Evolutionary conservation across 345 rosid genomes (phyloP).

Genomic region (Hibiscus trionum): DNA sequence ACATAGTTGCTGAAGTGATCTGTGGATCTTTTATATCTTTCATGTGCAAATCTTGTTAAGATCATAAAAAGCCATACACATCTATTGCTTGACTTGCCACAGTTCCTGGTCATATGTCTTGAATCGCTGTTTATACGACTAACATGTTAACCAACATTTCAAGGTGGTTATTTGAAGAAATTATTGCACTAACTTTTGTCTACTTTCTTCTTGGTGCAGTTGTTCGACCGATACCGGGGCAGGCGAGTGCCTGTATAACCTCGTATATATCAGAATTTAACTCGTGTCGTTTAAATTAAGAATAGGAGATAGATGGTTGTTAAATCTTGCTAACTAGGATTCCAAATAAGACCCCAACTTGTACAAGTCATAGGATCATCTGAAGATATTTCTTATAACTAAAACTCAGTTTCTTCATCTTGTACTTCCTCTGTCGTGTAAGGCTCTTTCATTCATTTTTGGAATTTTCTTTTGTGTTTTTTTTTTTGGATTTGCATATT

Average conservation of each 20-base stretch:
- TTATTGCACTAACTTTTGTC: constrained; percentile 2
- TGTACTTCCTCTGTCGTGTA: not conserved
- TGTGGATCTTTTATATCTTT: not conserved
- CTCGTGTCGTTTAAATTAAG: not conserved
- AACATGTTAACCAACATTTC: no score
- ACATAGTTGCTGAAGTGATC: not conserved
- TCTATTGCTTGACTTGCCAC: not conserved
- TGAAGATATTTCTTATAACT: not conserved
- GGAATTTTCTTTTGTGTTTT: not conserved
- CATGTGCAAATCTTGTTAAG: not conserved
- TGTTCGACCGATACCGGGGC: constrained; percentile 49
- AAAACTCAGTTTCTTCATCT: not conserved
- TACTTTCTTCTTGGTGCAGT: constrained; percentile 28
- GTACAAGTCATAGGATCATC: not conserved
- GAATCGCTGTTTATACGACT: no score
- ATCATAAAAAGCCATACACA: not conserved
- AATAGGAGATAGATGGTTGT: not conserved
- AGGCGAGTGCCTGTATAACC: constrained; percentile 47
- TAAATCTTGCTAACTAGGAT: not conserved
- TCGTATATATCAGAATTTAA: not conserved
- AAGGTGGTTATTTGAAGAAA: not conserved
- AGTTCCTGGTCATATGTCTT: not conserved
- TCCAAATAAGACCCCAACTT: not conserved
- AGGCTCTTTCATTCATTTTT: not conserved
- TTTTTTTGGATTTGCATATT: no score